A percentile compares a stretch with the other conserved stretches of the same genome.
Conservation (phyloP, 768 basidiomycete genomes). For the Kwoniella pini region DNA sequence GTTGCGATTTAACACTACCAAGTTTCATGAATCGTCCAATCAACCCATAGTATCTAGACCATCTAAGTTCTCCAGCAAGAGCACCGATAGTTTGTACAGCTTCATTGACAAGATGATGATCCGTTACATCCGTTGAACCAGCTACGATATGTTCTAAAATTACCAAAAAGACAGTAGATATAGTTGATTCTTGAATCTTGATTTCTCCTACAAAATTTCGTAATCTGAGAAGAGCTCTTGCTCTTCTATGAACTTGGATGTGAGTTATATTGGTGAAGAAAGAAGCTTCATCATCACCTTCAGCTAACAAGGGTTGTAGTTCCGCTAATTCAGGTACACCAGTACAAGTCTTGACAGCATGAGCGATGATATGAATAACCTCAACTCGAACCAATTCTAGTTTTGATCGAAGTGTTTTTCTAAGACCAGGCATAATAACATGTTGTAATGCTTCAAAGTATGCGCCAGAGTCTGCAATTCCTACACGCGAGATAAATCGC, state of each 20-base stretch:
- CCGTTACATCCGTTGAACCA: slow-evolving; percentile 60
- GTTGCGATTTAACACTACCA: slow-evolving; percentile 61
- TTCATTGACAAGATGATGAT: slow-evolving; percentile 88
- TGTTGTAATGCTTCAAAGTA: slow-evolving; percentile 59
- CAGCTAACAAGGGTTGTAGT: slow-evolving; percentile 76
- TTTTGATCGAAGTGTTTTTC: slow-evolving; percentile 74
- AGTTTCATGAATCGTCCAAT: slow-evolving; percentile 79
- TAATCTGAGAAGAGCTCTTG: slow-evolving; percentile 79
- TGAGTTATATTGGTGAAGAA: slow-evolving; percentile 97
- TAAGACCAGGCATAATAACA: slow-evolving; percentile 73
- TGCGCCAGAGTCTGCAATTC: slow-evolving; percentile 51
- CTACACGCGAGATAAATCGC: slow-evolving; percentile 67
- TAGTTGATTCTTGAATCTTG: slow-evolving; percentile 66
- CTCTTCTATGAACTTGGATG: slow-evolving; percentile 85
- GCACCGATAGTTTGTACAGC: slow-evolving; percentile 77
- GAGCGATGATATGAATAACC: slow-evolving; percentile 72
- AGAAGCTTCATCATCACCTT: slow-evolving; percentile 88
- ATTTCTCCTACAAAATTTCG: slow-evolving; percentile 72
- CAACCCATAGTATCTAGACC: slow-evolving; percentile 78
- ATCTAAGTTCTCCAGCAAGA: slow-evolving; percentile 72
- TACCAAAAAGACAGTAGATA: slow-evolving; percentile 82
- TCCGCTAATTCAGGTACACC: slow-evolving; percentile 68
- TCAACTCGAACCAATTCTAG: slow-evolving; percentile 85
- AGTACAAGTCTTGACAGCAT: slow-evolving; percentile 68
- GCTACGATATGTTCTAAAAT: slow-evolving; percentile 78